A percentile compares a stretch with the other conserved stretches of the same genome.
These are phyloP conservation scores for Alternaria rosae DNA, from an alignment of 2,329 filamentous ascomycete genomes.

Conservation along the genomic window DNA sequence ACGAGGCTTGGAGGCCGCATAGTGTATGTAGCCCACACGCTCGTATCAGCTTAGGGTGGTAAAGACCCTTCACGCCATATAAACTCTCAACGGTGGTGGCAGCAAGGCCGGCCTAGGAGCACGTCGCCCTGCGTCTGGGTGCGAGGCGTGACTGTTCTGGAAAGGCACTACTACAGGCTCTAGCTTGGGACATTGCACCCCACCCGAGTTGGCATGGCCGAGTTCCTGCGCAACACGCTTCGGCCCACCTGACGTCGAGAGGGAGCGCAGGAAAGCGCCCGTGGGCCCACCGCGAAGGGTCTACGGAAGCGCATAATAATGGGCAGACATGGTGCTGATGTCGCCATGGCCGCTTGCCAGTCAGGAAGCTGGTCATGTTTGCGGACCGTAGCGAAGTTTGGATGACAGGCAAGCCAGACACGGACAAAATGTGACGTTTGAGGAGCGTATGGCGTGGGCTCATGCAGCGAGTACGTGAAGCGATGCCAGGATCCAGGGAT, in stretches of 20 bases:
- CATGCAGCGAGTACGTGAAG: constrained; percentile 24
- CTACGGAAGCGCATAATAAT: constrained; percentile 15
- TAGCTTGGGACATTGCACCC: constrained; percentile 27
- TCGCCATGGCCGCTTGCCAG: constrained; percentile 18
- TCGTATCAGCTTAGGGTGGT: constrained; percentile 12
- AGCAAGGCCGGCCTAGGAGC: constrained; percentile 19
- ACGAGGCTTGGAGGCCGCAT: constrained; percentile 29
- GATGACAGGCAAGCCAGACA: constrained; percentile 15
- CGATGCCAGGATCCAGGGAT: constrained; percentile 17
- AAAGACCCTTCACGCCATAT: constrained; percentile 14
- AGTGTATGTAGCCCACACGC: constrained; percentile 24
- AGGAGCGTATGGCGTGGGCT: constrained; percentile 24
- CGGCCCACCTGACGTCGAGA: constrained; percentile 31
- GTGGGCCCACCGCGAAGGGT: constrained; percentile 21
- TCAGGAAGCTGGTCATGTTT: constrained; percentile 15
- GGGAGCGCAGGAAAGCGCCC: constrained; percentile 14
- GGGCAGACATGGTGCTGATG: constrained; percentile 16
- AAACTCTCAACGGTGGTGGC: constrained; percentile 29
- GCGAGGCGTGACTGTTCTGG: constrained; percentile 29
- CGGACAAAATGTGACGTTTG: constrained; percentile 30
- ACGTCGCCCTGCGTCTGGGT: constrained; percentile 25
- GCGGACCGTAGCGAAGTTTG: constrained; percentile 27
- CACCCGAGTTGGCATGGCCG: constrained; percentile 25
- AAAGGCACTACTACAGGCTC: constrained; percentile 30
- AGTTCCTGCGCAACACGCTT: constrained; percentile 30